Percentiles rank a stretch among this genome's conserved stretches.
Conservation (phyloP, 1,139 yeast species). For the Ogataea hybrid region DNA sequence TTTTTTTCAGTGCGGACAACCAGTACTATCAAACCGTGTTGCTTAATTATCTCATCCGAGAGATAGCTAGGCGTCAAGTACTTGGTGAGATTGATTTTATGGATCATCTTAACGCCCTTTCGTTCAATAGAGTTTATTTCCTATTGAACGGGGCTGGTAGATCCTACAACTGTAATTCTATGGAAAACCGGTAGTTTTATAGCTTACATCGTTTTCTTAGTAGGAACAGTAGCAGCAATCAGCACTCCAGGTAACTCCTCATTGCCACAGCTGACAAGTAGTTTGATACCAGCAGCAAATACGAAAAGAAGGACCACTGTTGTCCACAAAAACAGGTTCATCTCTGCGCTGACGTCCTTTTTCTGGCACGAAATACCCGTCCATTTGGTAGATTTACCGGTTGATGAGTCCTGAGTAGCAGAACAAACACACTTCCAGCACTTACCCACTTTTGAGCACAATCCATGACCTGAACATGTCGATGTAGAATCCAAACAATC, state of each 20-base stretch:
- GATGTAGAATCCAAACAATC: conserved; percentile 53
- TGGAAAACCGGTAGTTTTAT: conserved; percentile 1
- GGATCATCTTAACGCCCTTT: conserved; percentile 66
- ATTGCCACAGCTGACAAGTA: conserved; percentile 51
- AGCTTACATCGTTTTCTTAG: conserved; percentile 33
- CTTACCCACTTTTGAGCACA: conserved; percentile 43
- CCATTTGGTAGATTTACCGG: conserved; percentile 56
- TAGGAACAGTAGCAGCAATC: conserved; percentile 51
- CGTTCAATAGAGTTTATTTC: conserved; percentile 26
- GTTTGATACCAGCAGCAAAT: conserved; percentile 52
- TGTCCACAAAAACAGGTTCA: conserved; percentile 69
- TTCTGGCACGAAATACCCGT: conserved; percentile 66
- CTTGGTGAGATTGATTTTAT: conserved; percentile 52
- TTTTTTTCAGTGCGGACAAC: conserved; percentile 59
- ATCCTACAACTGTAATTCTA: conserved; percentile 42
- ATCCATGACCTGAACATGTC: conserved; percentile 64
- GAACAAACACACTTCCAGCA: conserved; percentile 63
- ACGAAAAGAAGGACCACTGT: conserved; percentile 45
- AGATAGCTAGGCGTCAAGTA: conserved; percentile 54
- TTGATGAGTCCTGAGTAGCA: conserved; percentile 43
- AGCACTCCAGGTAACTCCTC: conserved; percentile 70
- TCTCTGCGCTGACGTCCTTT: conserved; percentile 61
- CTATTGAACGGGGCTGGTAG: conserved; percentile 56
- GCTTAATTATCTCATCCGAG: conserved; percentile 36
- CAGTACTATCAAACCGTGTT: conserved; percentile 67